Evolutionary conservation across 768 basidiomycete genomes (phyloP).

Genomic region (Hypholoma fasciculare): DNA sequence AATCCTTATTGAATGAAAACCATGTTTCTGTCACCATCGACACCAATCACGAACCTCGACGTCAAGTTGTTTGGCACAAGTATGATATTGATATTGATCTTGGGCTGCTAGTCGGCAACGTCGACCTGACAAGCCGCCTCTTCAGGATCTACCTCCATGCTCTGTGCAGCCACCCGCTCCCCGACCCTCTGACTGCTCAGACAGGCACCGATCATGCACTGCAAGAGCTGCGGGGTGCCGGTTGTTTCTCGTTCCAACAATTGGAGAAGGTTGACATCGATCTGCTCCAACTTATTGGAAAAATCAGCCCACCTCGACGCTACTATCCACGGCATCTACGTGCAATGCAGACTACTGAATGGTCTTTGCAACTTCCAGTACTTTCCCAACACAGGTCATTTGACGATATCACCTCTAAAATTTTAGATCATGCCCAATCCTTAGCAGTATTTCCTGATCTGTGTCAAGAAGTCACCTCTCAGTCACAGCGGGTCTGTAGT

Average conservation of each 20-base stretch:
- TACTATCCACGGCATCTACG: slow-evolving; percentile 38
- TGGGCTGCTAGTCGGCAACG: slow-evolving; percentile 29
- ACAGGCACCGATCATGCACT: slow-evolving; percentile 47
- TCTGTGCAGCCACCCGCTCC: slow-evolving; percentile 38
- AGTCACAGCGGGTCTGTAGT: neutral
- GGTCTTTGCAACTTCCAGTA: slow-evolving; percentile 25
- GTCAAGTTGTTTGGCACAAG: slow-evolving; percentile 15
- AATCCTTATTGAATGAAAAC: slow-evolving; percentile 9
- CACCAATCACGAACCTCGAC: slow-evolving; percentile 15
- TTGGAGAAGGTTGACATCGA: slow-evolving; percentile 26
- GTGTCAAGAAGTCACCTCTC: neutral
- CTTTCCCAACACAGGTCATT: slow-evolving; percentile 30
- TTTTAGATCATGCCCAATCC: slow-evolving; percentile 25
- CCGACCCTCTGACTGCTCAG: slow-evolving; percentile 42
- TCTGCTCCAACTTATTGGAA: slow-evolving; percentile 31
- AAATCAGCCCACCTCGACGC: slow-evolving; percentile 31
- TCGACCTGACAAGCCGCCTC: slow-evolving; percentile 28
- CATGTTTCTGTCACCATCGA: slow-evolving; percentile 25
- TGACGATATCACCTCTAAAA: slow-evolving; percentile 19
- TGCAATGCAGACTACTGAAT: slow-evolving; percentile 40
- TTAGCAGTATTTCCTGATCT: slow-evolving; percentile 10
- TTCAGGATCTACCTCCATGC: slow-evolving; percentile 46
- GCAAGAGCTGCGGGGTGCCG: slow-evolving; percentile 34
- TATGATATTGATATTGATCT: slow-evolving; percentile 35
- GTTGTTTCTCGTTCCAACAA: slow-evolving; percentile 39